Evolutionary conservation across 495 filamentous ascomycete genomes (phyloP).

Genomic region (Hypoxylon cercidicola): DNA sequence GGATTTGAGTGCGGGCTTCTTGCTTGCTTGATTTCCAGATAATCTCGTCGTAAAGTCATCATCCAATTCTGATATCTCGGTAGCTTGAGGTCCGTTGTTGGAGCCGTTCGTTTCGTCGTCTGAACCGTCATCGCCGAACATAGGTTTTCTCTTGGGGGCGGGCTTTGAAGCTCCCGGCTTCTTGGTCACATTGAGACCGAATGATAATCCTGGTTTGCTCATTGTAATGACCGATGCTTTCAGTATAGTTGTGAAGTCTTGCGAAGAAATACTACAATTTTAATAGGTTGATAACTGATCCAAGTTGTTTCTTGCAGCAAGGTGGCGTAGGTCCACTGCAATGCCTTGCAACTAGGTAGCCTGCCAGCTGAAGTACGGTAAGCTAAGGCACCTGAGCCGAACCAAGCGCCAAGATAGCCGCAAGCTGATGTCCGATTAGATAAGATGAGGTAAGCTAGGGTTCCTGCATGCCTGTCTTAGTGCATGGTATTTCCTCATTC

Average conservation of each 20-base stretch:
- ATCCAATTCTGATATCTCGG: slow-evolving; percentile 50
- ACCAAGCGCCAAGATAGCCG: no score
- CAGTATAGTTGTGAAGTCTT: neutral
- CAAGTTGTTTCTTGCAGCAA: slow-evolving; percentile 8
- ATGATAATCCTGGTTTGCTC: slow-evolving; percentile 51
- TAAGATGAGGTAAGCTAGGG: no score
- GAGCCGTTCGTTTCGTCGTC: slow-evolving; percentile 52
- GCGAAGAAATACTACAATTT: no score
- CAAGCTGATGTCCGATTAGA: no score
- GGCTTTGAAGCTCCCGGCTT: slow-evolving; percentile 45
- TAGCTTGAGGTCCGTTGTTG: slow-evolving; percentile 30
- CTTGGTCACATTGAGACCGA: slow-evolving; percentile 50
- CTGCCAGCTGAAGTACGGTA: no score
- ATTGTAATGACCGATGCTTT: slow-evolving; percentile 4
- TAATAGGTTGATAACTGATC: no score
- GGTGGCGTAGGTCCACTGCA: slow-evolving; percentile 17
- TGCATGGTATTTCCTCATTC: no score
- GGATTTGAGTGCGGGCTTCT: slow-evolving; percentile 37
- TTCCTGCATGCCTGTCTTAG: no score
- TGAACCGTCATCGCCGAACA: slow-evolving; percentile 63
- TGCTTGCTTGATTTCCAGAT: slow-evolving; percentile 23
- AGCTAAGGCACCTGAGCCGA: no score
- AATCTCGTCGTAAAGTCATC: slow-evolving; percentile 37
- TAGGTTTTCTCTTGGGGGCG: slow-evolving; percentile 60
- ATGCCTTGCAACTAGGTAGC: neutral